Evolutionary conservation across 345 rosid species (phyloP).

Genomic region (Alliaria petiolata): DNA sequence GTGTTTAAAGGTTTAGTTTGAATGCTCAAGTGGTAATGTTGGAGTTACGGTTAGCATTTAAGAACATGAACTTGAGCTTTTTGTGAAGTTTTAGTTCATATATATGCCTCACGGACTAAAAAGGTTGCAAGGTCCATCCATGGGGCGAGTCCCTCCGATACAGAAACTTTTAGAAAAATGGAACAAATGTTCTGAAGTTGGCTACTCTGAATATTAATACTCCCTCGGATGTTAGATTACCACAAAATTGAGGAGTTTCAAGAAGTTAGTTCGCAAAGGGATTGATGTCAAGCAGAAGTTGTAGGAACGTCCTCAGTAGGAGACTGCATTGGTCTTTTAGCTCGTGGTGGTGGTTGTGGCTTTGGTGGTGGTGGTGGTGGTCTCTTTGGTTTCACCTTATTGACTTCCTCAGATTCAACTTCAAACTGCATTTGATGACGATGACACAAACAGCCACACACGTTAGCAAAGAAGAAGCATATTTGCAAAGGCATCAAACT

Average conservation of each 20-base stretch:
- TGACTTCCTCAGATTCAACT: conserved; percentile 42
- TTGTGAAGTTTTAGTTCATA: not conserved
- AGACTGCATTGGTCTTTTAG: conserved; percentile 12
- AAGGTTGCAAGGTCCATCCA: conserved; percentile 6
- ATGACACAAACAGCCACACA: not conserved
- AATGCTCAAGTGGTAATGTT: too few relatives aligned
- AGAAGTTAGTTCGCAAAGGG: conserved; percentile 10
- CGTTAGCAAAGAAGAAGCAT: not conserved
- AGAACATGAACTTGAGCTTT: too few relatives aligned
- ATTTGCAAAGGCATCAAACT: not conserved
- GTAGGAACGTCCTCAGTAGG: conserved; percentile 60
- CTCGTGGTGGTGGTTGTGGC: conserved; percentile 26
- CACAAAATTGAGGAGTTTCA: conserved; percentile 12
- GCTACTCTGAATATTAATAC: conserved; percentile 21
- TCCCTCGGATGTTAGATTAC: conserved; percentile 8
- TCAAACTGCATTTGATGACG: conserved; percentile 54
- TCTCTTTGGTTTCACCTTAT: conserved; percentile 61
- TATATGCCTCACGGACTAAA: not conserved
- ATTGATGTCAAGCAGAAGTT: conserved; percentile 59
- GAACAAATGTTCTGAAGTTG: not conserved
- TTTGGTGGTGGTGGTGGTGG: conserved; percentile 58
- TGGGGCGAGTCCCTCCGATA: conserved; percentile 9
- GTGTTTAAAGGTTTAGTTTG: too few relatives aligned
- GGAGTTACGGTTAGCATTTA: too few relatives aligned
- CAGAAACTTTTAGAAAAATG: conserved; percentile 4